Conservation (phyloP, 106 monocot genomes). For the Allium fistulosum region DNA sequence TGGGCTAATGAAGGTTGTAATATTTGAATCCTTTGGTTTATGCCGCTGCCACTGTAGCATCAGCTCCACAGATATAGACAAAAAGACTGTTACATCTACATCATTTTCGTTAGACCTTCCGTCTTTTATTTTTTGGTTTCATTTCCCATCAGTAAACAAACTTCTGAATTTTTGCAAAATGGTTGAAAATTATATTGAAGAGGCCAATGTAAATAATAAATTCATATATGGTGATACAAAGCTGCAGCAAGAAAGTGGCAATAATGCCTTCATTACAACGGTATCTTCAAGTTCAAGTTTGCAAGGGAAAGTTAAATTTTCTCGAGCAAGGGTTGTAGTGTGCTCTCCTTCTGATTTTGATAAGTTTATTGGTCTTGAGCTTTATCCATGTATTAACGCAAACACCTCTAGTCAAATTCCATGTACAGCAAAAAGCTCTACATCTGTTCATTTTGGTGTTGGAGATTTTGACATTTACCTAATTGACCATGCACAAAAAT, state of each 20-base stretch:
- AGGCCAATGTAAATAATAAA: not conserved
- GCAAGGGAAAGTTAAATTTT: slow-evolving; percentile 49
- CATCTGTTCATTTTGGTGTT: slow-evolving; percentile 41
- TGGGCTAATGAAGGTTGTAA: slow-evolving; percentile 30
- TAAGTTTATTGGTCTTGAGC: slow-evolving; percentile 65
- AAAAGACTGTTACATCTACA: slow-evolving; percentile 20
- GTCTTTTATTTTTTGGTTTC: slow-evolving; percentile 65
- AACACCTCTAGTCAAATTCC: slow-evolving; percentile 11
- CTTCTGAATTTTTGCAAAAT: slow-evolving; percentile 36
- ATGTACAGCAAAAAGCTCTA: slow-evolving; percentile 15
- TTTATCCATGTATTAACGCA: slow-evolving; percentile 24
- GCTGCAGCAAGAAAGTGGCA: slow-evolving; percentile 10
- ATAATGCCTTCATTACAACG: slow-evolving; percentile 7
- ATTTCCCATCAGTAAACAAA: slow-evolving; percentile 51
- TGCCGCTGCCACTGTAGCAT: slow-evolving; percentile 36
- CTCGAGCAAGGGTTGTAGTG: slow-evolving; percentile 49
- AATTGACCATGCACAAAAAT: slow-evolving; percentile 17
- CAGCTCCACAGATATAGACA: slow-evolving; percentile 30
- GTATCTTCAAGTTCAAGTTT: slow-evolving; percentile 23
- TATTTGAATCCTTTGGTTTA: slow-evolving; percentile 69
- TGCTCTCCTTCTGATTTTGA: slow-evolving; percentile 67
- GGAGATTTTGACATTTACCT: slow-evolving; percentile 64
- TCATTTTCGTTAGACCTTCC: slow-evolving; percentile 59
- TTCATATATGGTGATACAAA: slow-evolving; percentile 6
- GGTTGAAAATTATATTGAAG: slow-evolving; percentile 31